Percentiles rank a stretch among this genome's conserved stretches.
Evolutionary conservation across 148 eudicot genomes (phyloP).

Genomic region (Fagopyrum tataricum): DNA sequence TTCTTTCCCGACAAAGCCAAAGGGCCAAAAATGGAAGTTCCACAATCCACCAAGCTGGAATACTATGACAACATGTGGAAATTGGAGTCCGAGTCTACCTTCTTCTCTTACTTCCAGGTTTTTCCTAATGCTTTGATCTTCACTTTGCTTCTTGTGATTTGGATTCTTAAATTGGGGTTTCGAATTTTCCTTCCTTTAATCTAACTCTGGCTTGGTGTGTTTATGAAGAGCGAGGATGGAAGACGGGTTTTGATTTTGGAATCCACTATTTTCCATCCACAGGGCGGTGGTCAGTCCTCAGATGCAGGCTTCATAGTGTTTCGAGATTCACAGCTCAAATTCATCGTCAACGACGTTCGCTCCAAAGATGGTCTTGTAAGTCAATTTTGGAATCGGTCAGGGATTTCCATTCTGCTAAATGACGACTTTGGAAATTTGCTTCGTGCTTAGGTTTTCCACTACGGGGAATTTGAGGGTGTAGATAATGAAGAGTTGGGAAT

Average conservation of each 20-base stretch:
- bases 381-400: conserved; percentile 7
- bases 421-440: neutral
- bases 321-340: conserved; percentile 34
- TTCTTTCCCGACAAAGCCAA: neutral
- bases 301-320: conserved; percentile 55
- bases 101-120: conserved; percentile 6
- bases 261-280: conserved; percentile 82
- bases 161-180: neutral
- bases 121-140: neutral
- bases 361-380: conserved; percentile 58
- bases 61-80: conserved; percentile 9
- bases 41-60: conserved; percentile 7
- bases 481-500: conserved; percentile 21
- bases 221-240: conserved; percentile 46
- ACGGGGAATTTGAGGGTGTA: conserved; percentile 45
- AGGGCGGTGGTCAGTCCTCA: conserved; percentile 90
- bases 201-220: neutral
- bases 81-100: neutral
- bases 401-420: neutral
- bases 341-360: conserved; percentile 67
- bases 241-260: conserved; percentile 43
- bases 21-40: conserved; percentile 7
- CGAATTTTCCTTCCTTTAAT: neutral
- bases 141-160: neutral
- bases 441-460: conserved; percentile 55